Evolutionary conservation across 305 asterid genomes (phyloP).

Genomic region (Withania somnifera): DNA sequence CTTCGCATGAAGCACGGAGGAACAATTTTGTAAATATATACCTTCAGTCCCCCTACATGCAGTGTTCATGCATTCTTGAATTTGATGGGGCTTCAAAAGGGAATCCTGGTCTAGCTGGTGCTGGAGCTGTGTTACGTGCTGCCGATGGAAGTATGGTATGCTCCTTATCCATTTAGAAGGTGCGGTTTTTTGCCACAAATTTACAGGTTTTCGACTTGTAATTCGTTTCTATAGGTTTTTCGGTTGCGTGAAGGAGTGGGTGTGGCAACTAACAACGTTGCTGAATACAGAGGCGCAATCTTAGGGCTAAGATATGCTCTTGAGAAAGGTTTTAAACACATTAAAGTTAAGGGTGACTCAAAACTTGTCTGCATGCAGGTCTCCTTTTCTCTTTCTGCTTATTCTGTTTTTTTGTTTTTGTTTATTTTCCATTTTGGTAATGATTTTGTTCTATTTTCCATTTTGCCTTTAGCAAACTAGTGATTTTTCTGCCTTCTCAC

Average conservation of each 20-base stretch:
- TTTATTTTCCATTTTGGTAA: not conserved
- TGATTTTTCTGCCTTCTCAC: not conserved
- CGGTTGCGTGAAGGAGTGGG: constrained; percentile 94
- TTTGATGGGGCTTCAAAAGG: constrained; percentile 65
- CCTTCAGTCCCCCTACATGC: constrained; percentile 2
- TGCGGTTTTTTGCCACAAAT: not conserved
- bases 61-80: constrained; percentile 45
- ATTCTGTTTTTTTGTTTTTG: not conserved
- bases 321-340: constrained; percentile 69
- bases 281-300: constrained; percentile 83
- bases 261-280: constrained; percentile 81
- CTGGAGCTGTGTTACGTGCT: constrained; percentile 48
- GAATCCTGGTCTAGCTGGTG: constrained; percentile 61
- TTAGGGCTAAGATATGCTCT: constrained; percentile 79
- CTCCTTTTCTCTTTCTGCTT: not conserved
- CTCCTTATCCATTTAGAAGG: not conserved
- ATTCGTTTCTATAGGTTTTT: constrained; percentile 35
- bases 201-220: not conserved
- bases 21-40: not conserved
- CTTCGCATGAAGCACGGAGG: not conserved
- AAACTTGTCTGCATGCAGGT: constrained; percentile 99
- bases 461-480: not conserved
- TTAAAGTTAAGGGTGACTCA: constrained; percentile 81
- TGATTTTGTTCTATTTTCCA: not conserved
- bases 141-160: constrained; percentile 55